phyloP scores from a whole-genome alignment of 192 early-diverging fungal species.

The Piromyces finnis region DNA sequence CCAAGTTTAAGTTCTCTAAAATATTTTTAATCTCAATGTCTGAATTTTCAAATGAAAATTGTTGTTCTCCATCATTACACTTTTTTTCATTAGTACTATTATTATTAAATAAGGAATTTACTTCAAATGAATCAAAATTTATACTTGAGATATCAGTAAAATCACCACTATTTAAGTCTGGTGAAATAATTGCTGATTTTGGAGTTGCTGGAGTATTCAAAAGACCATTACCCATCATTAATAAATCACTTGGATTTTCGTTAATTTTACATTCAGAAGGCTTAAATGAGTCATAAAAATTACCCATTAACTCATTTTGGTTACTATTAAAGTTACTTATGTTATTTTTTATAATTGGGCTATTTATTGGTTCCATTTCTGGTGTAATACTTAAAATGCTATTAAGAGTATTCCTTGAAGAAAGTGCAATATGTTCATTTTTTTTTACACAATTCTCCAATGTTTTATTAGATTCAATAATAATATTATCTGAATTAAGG shows the following conservation, averaged over 20 bases:
- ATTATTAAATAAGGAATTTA: not conserved
- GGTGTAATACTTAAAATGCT: not conserved
- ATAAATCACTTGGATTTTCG: not conserved
- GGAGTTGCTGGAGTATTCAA: not conserved
- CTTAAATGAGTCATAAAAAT: no score
- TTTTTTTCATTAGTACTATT: no score
- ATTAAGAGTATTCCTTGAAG: not conserved
- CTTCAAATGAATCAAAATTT: not conserved
- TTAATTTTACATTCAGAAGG: no score
- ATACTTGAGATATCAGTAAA: not conserved
- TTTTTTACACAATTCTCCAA: not conserved
- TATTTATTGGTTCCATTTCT: not conserved
- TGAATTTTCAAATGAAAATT: no score
- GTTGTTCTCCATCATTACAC: no score
- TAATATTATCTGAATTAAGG: not conserved
- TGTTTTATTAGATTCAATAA: not conserved
- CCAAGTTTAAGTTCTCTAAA: no score
- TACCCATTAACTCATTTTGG: no score
- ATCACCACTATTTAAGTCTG: not conserved
- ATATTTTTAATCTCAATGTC: no score
- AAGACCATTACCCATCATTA: not conserved
- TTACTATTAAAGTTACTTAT: not conserved
- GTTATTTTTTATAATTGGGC: not conserved
- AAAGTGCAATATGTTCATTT: not conserved
- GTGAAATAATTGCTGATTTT: not conserved